Evolutionary conservation across 257 asterid genomes (phyloP).

Genomic region (Solanum sitiens): DNA sequence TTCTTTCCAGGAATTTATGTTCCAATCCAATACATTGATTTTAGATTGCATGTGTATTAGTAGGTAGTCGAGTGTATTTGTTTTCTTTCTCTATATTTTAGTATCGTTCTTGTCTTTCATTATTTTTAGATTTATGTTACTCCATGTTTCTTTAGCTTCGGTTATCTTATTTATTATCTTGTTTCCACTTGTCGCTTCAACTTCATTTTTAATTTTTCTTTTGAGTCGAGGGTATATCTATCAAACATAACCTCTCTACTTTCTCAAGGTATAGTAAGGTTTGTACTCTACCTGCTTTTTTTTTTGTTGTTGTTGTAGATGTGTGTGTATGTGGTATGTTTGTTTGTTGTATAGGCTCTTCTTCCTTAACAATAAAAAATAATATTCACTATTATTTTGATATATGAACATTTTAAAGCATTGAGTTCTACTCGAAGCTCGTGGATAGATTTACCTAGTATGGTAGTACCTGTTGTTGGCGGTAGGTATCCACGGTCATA

Average conservation of each 20-base stretch:
- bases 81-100: background rate
- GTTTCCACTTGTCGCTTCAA: background rate
- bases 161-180: background rate
- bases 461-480: background rate
- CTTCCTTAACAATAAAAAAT: background rate
- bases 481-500: background rate
- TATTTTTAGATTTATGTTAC: background rate
- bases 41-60: background rate
- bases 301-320: background rate
- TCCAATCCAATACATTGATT: background rate
- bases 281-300: rapidly evolving
- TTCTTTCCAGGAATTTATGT: background rate
- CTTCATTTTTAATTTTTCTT: background rate
- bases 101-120: background rate
- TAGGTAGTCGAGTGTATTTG: background rate
- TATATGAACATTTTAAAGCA: background rate
- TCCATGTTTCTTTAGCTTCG: background rate
- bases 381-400: background rate
- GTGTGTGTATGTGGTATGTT: background rate
- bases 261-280: background rate
- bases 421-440: no score
- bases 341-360: background rate
- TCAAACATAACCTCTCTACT: background rate
- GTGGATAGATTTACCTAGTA: background rate
- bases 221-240: background rate